A percentile compares a stretch with the other conserved stretches of the same genome.
These are phyloP conservation scores for Trypanosoma scelopori DNA, from an alignment of 208 protist species.

Conservation along the genomic window DNA sequence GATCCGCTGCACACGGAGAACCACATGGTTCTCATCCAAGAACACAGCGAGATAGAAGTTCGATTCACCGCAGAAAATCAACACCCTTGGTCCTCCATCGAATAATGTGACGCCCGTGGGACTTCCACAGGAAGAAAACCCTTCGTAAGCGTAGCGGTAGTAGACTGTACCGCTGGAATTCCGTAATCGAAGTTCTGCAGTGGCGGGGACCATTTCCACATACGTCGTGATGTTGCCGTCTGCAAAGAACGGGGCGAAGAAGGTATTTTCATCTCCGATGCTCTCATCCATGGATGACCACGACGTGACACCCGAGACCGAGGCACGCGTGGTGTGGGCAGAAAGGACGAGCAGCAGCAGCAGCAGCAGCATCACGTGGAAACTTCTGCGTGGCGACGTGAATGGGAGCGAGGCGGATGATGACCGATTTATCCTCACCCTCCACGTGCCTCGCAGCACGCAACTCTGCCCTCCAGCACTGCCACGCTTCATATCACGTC, in stretches of 20 bases:
- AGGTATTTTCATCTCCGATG: background rate
- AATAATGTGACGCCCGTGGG: slow-evolving; percentile 1
- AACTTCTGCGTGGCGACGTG: background rate
- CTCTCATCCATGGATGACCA: background rate
- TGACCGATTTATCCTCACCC: too few species aligned
- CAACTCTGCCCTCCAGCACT: too few species aligned
- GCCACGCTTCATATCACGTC: too few species aligned
- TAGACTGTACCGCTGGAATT: background rate
- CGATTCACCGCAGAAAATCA: slow-evolving; percentile 14
- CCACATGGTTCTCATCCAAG: background rate
- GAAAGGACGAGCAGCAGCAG: background rate
- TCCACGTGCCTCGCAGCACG: too few species aligned
- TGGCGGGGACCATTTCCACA: background rate
- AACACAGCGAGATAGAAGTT: background rate
- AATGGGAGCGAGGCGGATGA: background rate
- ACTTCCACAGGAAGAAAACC: background rate
- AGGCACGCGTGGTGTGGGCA: background rate
- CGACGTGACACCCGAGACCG: background rate
- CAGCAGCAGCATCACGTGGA: background rate
- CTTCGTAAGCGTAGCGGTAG: background rate
- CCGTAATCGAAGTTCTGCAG: background rate
- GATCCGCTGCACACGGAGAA: background rate
- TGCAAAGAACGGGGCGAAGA: background rate
- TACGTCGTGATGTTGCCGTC: background rate
- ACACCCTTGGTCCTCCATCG: background rate